Base-by-base conservation (phyloP, 2,329 filamentous ascomycete genomes). In the Cladophialophora yegresii region DNA sequence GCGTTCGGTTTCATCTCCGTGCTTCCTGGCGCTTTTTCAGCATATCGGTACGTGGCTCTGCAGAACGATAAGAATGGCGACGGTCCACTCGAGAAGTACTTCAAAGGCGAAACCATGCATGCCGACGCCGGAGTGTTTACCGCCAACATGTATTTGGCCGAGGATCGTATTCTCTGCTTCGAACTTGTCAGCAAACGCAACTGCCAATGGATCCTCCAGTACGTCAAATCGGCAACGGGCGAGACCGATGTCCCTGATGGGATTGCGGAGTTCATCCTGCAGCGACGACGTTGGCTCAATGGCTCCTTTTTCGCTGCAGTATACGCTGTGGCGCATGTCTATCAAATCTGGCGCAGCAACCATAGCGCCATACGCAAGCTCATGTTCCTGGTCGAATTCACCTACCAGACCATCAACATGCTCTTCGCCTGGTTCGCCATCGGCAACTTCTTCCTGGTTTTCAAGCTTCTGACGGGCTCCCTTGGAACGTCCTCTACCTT, bases 401-500 rank as follows among this genome's bases (percentile, higher is more conserved):
- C 89, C 70, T 99, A 97, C 80, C 93, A 97, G 78, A 95, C 92
- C 0, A 84, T 88, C 78, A 96, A 91, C 83, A 97, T 98, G 91
- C 85, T 99, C 74, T 99, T 98, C 76, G 93, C 95, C 59, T 99
- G 95, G 95, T 98, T 99, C 75, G 92, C 90, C 72, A 95, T 98
- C 74, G 87, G 95, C 74, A 99, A 99, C 80, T 99, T 99, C 84
- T 99, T 98, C 85, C 81, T 99, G 74, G 93, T 99, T 71, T 99
- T 99, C 82, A 93, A 93, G 77, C 98, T 99, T 75, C 82, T 99
- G 69, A 98, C 93, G 0, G 89, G 87, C 10, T 96, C 93, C 73
- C 82, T 99, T 69, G 89, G 91, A 53, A 83, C 85, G 28, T 72
- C 79, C 0, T 77, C 84, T 33, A 83, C 97, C 28, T 84, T 97